Evolutionary conservation across 495 filamentous ascomycete species (phyloP).

Genomic region (Lasiosphaeria miniovina): DNA sequence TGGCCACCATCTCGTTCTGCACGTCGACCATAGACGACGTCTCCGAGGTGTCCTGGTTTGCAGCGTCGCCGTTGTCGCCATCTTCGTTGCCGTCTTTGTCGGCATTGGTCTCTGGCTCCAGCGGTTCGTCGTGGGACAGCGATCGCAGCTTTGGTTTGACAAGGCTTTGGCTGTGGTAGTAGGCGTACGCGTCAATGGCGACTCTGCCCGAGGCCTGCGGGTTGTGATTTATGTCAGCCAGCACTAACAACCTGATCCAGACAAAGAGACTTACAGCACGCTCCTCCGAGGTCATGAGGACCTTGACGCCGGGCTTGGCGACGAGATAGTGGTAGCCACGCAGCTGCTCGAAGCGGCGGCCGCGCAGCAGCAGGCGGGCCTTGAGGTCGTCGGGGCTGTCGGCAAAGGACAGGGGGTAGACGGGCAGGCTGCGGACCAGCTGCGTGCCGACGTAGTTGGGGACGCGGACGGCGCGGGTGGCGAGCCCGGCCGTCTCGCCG

Average conservation of each 20-base stretch:
- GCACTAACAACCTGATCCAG: no score
- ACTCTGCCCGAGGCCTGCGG: slow-evolving; percentile 14
- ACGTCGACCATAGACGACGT: neutral
- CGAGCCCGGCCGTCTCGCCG: slow-evolving; percentile 51
- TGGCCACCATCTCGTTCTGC: neutral
- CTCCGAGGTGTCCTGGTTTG: neutral
- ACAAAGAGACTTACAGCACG: slow-evolving; percentile 5
- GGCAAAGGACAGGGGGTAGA: slow-evolving; percentile 54
- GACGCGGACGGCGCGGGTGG: slow-evolving; percentile 35
- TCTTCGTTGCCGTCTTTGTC: neutral
- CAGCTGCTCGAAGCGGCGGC: slow-evolving; percentile 45
- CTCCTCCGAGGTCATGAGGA: slow-evolving; percentile 8
- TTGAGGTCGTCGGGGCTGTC: slow-evolving; percentile 34
- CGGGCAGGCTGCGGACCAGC: slow-evolving; percentile 47
- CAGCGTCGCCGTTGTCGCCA: neutral
- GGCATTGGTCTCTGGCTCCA: neutral
- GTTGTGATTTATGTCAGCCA: neutral
- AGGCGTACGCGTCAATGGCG: slow-evolving; percentile 25
- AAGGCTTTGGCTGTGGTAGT: slow-evolving; percentile 14
- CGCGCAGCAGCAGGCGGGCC: slow-evolving; percentile 35
- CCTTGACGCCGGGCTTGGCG: slow-evolving; percentile 42
- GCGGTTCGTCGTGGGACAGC: neutral
- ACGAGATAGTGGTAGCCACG: slow-evolving; percentile 54
- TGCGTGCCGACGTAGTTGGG: slow-evolving; percentile 45
- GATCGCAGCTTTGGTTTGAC: slow-evolving; percentile 13